A percentile compares a stretch with the other conserved stretches of the same genome.
Conservation (phyloP, 495 filamentous ascomycete genomes). For the Daldinia childiae region DNA sequence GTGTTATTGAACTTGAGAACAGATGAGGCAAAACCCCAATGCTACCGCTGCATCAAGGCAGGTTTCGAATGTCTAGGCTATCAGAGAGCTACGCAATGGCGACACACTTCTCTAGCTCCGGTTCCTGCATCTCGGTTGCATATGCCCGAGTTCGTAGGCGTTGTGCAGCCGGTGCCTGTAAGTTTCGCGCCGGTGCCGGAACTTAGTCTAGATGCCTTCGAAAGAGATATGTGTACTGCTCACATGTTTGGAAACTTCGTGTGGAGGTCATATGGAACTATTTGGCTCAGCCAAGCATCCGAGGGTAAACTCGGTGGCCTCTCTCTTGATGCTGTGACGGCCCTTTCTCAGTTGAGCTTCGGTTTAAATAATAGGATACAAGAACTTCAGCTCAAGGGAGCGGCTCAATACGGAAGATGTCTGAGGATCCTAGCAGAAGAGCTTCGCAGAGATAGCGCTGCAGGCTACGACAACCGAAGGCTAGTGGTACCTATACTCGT, state of each 20-base stretch:
- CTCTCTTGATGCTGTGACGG: conserved; percentile 31
- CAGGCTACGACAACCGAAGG: conserved; percentile 15
- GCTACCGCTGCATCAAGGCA: conserved; percentile 38
- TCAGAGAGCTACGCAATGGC: conserved; percentile 36
- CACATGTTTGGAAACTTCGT: conserved; percentile 39
- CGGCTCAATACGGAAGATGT: conserved; percentile 33
- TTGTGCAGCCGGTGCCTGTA: not conserved
- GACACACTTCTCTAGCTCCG: conserved; percentile 34
- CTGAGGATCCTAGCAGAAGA: conserved; percentile 34
- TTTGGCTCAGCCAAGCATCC: conserved; percentile 37
- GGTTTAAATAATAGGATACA: conserved; percentile 28
- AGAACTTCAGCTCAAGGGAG: conserved; percentile 31
- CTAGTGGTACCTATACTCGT: conserved; percentile 41
- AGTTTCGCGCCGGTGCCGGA: conserved; percentile 16
- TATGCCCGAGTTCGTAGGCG: conserved; percentile 14
- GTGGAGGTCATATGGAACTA: conserved; percentile 34
- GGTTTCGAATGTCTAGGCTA: conserved; percentile 44
- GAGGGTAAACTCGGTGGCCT: conserved; percentile 36
- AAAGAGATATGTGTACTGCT: conserved; percentile 33
- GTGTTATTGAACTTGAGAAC: conserved; percentile 1
- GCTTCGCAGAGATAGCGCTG: conserved; percentile 21
- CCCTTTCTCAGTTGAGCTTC: conserved; percentile 38
- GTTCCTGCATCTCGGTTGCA: conserved; percentile 5
- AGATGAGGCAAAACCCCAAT: conserved; percentile 46
- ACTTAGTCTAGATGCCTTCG: conserved; percentile 36